Evolutionary conservation across 345 rosid species (phyloP), one percentile per base, ranked within the genome.

Genomic region (Diplotaxis tenuifolia): DNA sequence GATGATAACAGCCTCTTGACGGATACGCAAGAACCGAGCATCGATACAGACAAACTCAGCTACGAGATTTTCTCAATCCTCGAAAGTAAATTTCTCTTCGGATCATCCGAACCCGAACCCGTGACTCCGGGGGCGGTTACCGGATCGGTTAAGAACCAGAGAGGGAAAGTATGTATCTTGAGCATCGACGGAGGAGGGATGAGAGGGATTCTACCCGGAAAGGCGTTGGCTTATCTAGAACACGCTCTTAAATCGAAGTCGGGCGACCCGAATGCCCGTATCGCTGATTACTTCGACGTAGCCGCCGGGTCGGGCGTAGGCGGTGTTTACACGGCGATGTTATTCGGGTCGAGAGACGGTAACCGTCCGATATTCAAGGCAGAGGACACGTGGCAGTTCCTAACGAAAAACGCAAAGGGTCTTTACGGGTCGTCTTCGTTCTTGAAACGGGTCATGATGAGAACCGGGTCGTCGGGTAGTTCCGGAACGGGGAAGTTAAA

Each of bases 51-150:
- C 58, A 94, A 94, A 76, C 89, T 94, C 74, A 94, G 98, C 82
- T 94, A 94, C 74, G 98, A 94, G 81, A 91, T 94, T 66, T 94
- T 94, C 80, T 94, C 98, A 3, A 89, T 94, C 52, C 89, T 94
- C 32, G 98, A 94, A 53, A 91, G 90, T 81, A 94, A 94, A 60
- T 91, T 91, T 60, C 88, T 94, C 42, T 91, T 89, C 65, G 98
- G 96, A 38, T 93, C 90, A 74, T 71, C 89, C 61, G 87, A 84
- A 20, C 65, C 82, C 28, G 79, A 81, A 72, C 69, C 78, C 1
- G 81, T 83, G 11, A 62, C n/a, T 45, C 52, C 62, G 23, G 27
- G 38, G 5, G n/a, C 11, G 25, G 65, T 60, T 38, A 38, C 85
- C 1, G 83, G 89, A 1, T 70, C 74, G 4, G 75, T 83, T 71